Base-by-base conservation (phyloP, 495 filamentous ascomycete genomes). In the Tricharina praecox region DNA sequence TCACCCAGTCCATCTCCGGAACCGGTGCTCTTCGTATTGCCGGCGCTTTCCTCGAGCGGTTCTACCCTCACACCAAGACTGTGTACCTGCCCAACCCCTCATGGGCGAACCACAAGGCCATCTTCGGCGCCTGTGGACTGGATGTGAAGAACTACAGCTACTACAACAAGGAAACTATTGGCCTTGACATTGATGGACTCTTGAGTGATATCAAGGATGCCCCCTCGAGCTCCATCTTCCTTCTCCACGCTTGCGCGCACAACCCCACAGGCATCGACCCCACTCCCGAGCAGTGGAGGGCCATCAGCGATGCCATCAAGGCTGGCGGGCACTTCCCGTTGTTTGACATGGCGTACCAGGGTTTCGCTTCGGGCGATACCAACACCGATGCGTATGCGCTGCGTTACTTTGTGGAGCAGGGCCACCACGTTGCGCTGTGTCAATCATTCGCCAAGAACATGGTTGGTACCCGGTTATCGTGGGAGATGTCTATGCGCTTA, bases 391-490 rank as follows among this genome's bases (percentile, higher is more conserved):
- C 90, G 50, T 96, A 92, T 56, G 81, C 90, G 47, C 74, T 94
- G 35, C 71, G 90, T 49, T 69, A 94, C 72, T 97, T 97, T 61
- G 76, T 95, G 61, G 74, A 79, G 65, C 70, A 97, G 67, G 90
- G 88, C 59, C 88, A 94, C 71, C 75, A 81, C 63, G 78, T 92
- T 58, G 77, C 73, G 60, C 76, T 97, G 51, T 78, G 83, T 57
- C 90, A 97, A 71, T 87, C 81, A 45, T 97, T 97, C 66, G 90
- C 90, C 63, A 97, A 97, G 82, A 97, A 97, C 75, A 97, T 97
- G 90, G 79, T 82, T 59, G 24, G 23, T 30, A 24, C 11, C 2
- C 23, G 11, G 10, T n/a, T n/a, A n/a, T n/a, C n/a, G n/a, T n/a
- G n/a, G n/a, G n/a, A n/a, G n/a, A n/a, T n/a, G n/a, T n/a, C n/a